Evolutionary conservation across 2,329 filamentous ascomycete genomes (phyloP).

Genomic region (Xylogone sp.): DNA sequence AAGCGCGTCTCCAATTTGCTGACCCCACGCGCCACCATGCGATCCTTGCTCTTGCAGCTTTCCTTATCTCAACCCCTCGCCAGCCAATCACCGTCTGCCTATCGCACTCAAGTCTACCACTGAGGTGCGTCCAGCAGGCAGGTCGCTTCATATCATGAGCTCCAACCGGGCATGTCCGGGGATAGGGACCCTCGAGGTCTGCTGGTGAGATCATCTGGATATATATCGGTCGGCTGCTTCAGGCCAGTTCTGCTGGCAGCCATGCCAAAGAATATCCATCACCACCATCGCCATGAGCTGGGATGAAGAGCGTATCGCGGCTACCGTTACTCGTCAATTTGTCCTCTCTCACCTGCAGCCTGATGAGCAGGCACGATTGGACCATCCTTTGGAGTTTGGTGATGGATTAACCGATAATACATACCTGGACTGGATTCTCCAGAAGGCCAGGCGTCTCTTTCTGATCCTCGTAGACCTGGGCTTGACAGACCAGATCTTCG

Average conservation of each 20-base stretch:
- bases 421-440: conserved; percentile 74
- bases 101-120: too few species aligned
- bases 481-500: conserved; percentile 70
- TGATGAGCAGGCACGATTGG: conserved; percentile 58
- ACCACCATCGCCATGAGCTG: conserved; percentile 55
- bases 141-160: too few species aligned
- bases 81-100: too few species aligned
- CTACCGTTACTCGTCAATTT: conserved; percentile 65
- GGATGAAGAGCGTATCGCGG: conserved; percentile 66
- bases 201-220: too few species aligned
- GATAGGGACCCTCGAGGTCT: too few species aligned
- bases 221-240: neutral
- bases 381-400: conserved; percentile 62
- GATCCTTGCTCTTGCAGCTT: too few species aligned
- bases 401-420: conserved; percentile 65
- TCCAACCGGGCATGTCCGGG: too few species aligned
- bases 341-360: conserved; percentile 61
- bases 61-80: too few species aligned
- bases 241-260: conserved; percentile 24
- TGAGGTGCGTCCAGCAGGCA: too few species aligned
- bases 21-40: too few species aligned
- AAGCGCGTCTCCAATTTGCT: too few species aligned
- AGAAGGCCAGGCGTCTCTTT: conserved; percentile 66
- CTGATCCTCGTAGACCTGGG: conserved; percentile 67
- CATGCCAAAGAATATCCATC: conserved; percentile 23